Evolutionary conservation across 768 basidiomycete genomes (phyloP), one percentile per base, ranked within the genome.

Genomic region (Lactifluus pinguis): DNA sequence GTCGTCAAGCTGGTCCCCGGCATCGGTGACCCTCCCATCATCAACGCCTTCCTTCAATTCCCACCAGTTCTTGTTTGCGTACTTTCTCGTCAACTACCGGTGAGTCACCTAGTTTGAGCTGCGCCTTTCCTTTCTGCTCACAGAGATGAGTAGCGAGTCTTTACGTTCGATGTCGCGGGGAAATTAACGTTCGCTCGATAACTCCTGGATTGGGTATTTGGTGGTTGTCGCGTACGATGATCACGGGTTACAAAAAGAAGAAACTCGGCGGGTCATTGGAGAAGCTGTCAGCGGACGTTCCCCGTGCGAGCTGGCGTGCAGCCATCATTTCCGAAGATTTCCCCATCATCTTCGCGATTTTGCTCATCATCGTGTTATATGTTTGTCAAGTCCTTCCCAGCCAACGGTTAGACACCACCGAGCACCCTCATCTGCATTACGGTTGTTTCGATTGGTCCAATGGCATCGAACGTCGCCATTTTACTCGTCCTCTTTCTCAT

Each of bases 161-260:
- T 76, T 99, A 65, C 83, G 97, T 64, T 99, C 97, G 97, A 98
- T 99, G 95, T 95, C 87, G 38, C 84, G 97, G 54, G 97, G 97
- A 56, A 99, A 99, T 76, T 98, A 97, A 42, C 82, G 94, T 34
- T 92, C 93, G 21, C 97, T 98, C 73, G 89, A 83, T 68, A 99
- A 98, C 73, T 97, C 95, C 5, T 99, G 97, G 97, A 95, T 98
- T 66, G 95, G 97, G 0, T 99, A 98, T n/a, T 74, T 99, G 97
- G 72, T 90, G 97, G 55, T 78, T 99, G 49, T 93, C 93, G 19
- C 81, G 97, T 54, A 99, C 97, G 17, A 89, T 92, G 83, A 95
- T 99, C 70, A 99, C 97, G 17, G 97, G 97, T n/a, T 99, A 94
- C 84, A 98, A 98, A 83, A 92, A 90, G 79, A 98, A 98, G 81